Conservation (phyloP, 2,329 filamentous ascomycete genomes). For the Pseudogymnoascus sp. region DNA sequence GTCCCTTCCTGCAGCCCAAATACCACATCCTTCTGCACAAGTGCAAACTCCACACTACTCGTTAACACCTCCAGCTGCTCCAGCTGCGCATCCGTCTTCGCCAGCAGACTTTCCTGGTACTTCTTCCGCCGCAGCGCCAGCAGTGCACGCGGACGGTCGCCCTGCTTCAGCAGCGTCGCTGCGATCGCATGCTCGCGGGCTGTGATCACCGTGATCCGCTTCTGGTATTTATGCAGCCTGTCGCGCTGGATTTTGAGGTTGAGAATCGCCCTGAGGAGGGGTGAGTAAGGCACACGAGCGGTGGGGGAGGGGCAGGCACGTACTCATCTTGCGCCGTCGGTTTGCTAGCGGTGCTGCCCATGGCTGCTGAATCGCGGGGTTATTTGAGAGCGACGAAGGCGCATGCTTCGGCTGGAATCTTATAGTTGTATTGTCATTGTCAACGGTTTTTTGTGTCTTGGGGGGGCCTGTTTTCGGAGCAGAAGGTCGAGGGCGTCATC, state of each 20-base stretch:
- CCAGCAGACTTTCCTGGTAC: constrained; percentile 84
- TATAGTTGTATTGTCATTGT: constrained; percentile 11
- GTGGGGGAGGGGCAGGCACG: constrained; percentile 23
- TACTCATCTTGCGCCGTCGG: constrained; percentile 81
- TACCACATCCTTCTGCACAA: constrained; percentile 92
- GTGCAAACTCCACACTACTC: constrained; percentile 84
- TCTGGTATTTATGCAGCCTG: constrained; percentile 92
- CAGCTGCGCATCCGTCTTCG: constrained; percentile 88
- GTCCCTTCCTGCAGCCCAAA: constrained; percentile 91
- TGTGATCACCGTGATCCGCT: constrained; percentile 77
- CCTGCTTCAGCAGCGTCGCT: constrained; percentile 67
- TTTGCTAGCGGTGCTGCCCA: constrained; percentile 62
- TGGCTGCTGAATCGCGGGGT: constrained; percentile 26
- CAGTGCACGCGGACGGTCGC: constrained; percentile 73
- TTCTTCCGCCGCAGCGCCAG: constrained; percentile 90
- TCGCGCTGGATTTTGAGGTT: constrained; percentile 97
- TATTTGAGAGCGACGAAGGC: neutral
- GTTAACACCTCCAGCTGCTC: constrained; percentile 86
- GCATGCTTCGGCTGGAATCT: neutral
- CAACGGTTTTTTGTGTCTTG: constrained; percentile 6
- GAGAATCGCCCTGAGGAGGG: constrained; percentile 67
- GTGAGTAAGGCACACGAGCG: constrained; percentile 13
- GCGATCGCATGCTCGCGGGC: constrained; percentile 81
- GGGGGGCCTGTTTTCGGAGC: neutral
- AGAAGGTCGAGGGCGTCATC: neutral